Conservation (phyloP, 2,329 filamentous ascomycete species). For the Fusarium concolor region DNA sequence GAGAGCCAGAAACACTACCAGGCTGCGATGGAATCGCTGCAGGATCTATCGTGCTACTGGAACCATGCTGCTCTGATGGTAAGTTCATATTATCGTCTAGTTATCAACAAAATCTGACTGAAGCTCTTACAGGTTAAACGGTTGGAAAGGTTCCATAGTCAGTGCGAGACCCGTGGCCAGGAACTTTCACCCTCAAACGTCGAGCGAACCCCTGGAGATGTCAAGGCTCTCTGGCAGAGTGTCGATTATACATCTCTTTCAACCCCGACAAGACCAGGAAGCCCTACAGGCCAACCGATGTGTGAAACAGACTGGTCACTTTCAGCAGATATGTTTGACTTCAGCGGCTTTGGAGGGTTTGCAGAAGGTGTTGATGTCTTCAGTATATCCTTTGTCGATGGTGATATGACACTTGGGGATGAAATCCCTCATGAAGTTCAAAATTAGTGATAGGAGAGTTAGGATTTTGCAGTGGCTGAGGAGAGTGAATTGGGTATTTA, state of each 20-base stretch:
- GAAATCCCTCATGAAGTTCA: neutral
- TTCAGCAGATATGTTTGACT: conserved; percentile 18
- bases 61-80: conserved; percentile 20
- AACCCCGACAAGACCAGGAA: conserved; percentile 16
- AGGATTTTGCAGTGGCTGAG: neutral
- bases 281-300: neutral
- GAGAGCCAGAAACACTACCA: conserved; percentile 1
- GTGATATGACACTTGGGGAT: conserved; percentile 5
- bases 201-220: conserved; percentile 1
- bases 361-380: conserved; percentile 21
- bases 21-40: neutral
- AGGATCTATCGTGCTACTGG: conserved; percentile 10
- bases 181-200: conserved; percentile 12
- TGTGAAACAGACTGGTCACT: conserved; percentile 1
- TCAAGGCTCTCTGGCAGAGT: conserved; percentile 22
- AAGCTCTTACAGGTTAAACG: neutral
- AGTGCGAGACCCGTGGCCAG: conserved; percentile 8
- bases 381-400: conserved; percentile 21
- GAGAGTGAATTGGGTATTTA: too few species aligned
- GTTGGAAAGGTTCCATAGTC: conserved; percentile 9
- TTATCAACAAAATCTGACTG: neutral
- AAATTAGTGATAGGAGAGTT: neutral
- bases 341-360: conserved; percentile 14
- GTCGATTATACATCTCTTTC: conserved; percentile 18
- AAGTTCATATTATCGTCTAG: neutral